Evolutionary conservation across 768 basidiomycete genomes (phyloP), one percentile per base, ranked within the genome.

Genomic region (Gelatoporia subvermispora): DNA sequence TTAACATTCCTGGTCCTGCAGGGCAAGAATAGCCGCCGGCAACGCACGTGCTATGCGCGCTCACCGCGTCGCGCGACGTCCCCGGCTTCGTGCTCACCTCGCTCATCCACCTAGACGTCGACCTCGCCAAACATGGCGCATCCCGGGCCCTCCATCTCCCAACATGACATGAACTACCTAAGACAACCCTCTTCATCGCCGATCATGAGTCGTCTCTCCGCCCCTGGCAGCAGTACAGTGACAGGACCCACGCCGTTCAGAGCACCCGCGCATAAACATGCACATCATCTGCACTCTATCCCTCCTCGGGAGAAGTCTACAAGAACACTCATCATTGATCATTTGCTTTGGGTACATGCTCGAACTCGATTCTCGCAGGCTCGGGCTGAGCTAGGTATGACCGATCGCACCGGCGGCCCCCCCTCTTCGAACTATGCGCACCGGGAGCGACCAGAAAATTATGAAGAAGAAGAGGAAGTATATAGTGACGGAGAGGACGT

Each of bases 261-360:
- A 53, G 79, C 85, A 2, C 85, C 86, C 8, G 89, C 90, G 1
- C 90, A 92, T 66, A 88, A 85, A 56, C 88, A 91, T 72, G 89
- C 89, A 0, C 90, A 92, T 63, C 88, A 92, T 62, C 68, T 92
- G 1, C 89, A 93, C 61, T 82, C 86, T 2, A 91, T 93, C 25
- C 89, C 89, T 2, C 90, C 88, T 2, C 71, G 87, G 35, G 89
- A 93, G 66, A 93, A 92, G 71, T 87, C 85, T n/a, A 91, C 89
- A 8, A 73, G 88, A 25, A 92, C 88, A 9, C 73, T 92, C 48
- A 93, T 92, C 57, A 81, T 93, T 48, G 90, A 93, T 65, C 86
- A 92, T 65, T 81, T 90, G 75, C 71, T 91, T 42, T 92, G 86
- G 87, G 85, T 84, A 7, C 90, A 92, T 65, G 82, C 76, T 10